Evolutionary conservation across 1,284 basidiomycete genomes (phyloP), one percentile per base, ranked within the genome.

Genomic region (Ceratobasidium sp.): DNA sequence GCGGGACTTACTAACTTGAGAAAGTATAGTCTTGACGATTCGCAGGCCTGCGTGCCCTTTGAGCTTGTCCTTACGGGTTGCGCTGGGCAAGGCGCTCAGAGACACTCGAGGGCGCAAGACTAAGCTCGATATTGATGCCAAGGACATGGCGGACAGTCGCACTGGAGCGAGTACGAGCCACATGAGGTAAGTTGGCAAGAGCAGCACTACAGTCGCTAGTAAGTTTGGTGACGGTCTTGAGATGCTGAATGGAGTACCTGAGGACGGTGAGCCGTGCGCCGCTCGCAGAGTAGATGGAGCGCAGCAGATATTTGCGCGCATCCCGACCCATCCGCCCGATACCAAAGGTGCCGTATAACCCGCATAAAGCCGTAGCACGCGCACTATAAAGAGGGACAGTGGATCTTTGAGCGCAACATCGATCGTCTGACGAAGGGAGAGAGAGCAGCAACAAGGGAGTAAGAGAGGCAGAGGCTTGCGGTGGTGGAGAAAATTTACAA

Each of bases 71-170:
- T 67, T 59, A n/a, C n/a, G n/a, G n/a, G 33, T 66, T 66, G 46
- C 61, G 69, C 38, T 74, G 71, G 23, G 71, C 71, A 23, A 74
- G 38, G 44, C 71, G 71, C n/a, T 74, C 40, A 2, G 57, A n/a
- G 56, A 74, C 61, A 28, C 28, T 48, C 17, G 44, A 10, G 5
- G 44, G 6, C 5, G 59, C 23, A 26, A 75, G 71, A 28, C 71
- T 61, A 33, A 75, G 59, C 48, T 75, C 71, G 28, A 48, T 38
- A 48, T 75, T 46, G 28, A 61, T 75, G 40, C 57, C 59, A 20
- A 75, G 71, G n/a, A n/a, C n/a, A 28, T 75, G 71, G 46, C 71
- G 71, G n/a, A 61, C 71, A n/a, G 61, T 50, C 48, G 71, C 71
- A 50, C 42, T 23, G 71, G 46, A 23, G 61, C 38, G 23, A 64